These are phyloP conservation scores for Peniophora sp. DNA, from an alignment of 1,284 basidiomycete species.

Conservation along the genomic window DNA sequence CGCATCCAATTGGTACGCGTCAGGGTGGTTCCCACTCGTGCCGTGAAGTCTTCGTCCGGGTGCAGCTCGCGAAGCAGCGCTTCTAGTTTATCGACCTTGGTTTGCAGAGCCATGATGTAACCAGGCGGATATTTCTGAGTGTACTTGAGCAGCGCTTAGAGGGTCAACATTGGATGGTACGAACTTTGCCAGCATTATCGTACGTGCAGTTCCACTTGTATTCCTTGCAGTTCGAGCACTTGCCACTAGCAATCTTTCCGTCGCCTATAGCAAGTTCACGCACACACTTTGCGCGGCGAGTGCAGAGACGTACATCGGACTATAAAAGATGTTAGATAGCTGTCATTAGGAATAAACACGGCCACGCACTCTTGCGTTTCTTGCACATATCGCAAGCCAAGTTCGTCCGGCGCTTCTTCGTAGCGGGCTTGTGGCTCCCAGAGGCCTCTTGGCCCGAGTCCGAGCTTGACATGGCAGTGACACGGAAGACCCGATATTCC, in stretches of 20 bases:
- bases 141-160: background rate
- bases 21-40: slow-evolving; percentile 35
- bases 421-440: slow-evolving; percentile 12
- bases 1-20: slow-evolving; percentile 35
- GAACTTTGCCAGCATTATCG: slow-evolving; percentile 63
- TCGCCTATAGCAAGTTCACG: slow-evolving; percentile 54
- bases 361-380: slow-evolving; percentile 62
- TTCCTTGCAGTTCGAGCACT: slow-evolving; percentile 74
- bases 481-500: too few relatives aligned
- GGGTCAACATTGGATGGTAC: slow-evolving; percentile 13
- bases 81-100: slow-evolving; percentile 57
- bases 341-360: background rate
- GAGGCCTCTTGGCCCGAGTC: too few relatives aligned
- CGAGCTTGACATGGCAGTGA: too few relatives aligned
- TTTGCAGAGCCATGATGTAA: background rate
- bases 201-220: slow-evolving; percentile 74
- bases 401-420: slow-evolving; percentile 64
- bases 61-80: slow-evolving; percentile 48
- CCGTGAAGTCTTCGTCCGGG: slow-evolving; percentile 41
- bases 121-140: background rate
- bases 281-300: background rate
- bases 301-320: background rate
- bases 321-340: slow-evolving; percentile 3
- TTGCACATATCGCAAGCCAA: slow-evolving; percentile 72
- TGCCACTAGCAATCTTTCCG: slow-evolving; percentile 50